A percentile compares a stretch with the other conserved stretches of the same genome.
Conservation (phyloP, 495 filamentous ascomycete species). For the Saxophila tyrrhenica region DNA sequence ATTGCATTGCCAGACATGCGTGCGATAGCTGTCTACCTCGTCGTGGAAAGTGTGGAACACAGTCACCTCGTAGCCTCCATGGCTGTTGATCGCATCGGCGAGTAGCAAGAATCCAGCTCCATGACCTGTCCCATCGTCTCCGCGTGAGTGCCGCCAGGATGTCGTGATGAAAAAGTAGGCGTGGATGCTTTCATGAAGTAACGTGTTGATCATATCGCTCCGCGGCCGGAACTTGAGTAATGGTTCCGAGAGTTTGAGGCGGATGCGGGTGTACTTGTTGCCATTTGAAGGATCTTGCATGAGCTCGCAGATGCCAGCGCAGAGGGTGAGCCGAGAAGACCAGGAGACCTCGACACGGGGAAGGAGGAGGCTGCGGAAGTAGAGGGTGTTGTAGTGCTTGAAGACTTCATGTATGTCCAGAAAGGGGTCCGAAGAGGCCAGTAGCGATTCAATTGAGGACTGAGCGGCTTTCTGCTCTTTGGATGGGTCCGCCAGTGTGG, state of each 20-base stretch:
- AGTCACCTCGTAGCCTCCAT: slow-evolving; percentile 24
- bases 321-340: slow-evolving; percentile 27
- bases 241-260: slow-evolving; percentile 27
- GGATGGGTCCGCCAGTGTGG: slow-evolving; percentile 20
- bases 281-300: slow-evolving; percentile 17
- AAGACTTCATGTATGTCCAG: slow-evolving; percentile 30
- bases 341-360: slow-evolving; percentile 27
- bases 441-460: slow-evolving; percentile 16
- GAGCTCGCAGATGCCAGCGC: slow-evolving; percentile 31
- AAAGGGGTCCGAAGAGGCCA: slow-evolving; percentile 22
- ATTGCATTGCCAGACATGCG: slow-evolving; percentile 30
- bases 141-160: slow-evolving; percentile 26
- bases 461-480: slow-evolving; percentile 20
- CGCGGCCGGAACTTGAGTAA: slow-evolving; percentile 28
- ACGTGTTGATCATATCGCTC: slow-evolving; percentile 27
- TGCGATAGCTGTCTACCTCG: slow-evolving; percentile 29
- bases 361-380: slow-evolving; percentile 26
- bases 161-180: slow-evolving; percentile 32
- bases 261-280: slow-evolving; percentile 27
- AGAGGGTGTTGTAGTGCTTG: slow-evolving; percentile 24
- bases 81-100: slow-evolving; percentile 27
- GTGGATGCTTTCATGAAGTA: slow-evolving; percentile 31
- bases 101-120: slow-evolving; percentile 28
- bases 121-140: slow-evolving; percentile 30
- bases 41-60: slow-evolving; percentile 30